Percentiles rank a stretch among this genome's conserved stretches.
These are phyloP conservation scores for Lathyrus sativus DNA, from an alignment of 306 rosid genomes.

Conservation along the genomic window DNA sequence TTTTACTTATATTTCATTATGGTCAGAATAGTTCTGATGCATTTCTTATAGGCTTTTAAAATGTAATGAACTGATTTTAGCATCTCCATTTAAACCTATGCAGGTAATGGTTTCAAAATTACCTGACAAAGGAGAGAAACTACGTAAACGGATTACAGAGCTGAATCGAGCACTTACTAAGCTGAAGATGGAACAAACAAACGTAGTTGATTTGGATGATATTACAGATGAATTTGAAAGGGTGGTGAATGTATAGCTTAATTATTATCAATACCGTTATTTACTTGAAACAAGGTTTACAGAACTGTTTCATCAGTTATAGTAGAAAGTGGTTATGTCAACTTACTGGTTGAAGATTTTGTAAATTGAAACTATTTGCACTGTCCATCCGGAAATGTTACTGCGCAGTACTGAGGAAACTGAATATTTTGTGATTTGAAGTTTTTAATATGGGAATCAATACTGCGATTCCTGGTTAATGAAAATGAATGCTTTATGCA, in stretches of 20 bases:
- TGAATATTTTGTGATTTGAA: too few species aligned
- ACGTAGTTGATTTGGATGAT: slow-evolving; percentile 57
- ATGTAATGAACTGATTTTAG: slow-evolving; percentile 12
- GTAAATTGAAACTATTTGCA: neutral
- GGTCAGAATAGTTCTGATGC: slow-evolving; percentile 1
- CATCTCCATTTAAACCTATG: slow-evolving; percentile 18
- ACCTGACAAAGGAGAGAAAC: slow-evolving; percentile 77
- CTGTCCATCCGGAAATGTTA: neutral
- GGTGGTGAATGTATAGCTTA: slow-evolving; percentile 67
- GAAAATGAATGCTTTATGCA: neutral
- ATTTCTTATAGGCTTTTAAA: neutral
- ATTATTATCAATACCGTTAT: slow-evolving; percentile 4
- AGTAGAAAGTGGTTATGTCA: slow-evolving; percentile 8
- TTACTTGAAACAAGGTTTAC: neutral
- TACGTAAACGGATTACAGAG: slow-evolving; percentile 52
- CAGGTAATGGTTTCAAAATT: slow-evolving; percentile 71
- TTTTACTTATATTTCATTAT: too few species aligned
- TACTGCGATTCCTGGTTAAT: neutral
- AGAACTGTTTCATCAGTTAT: neutral
- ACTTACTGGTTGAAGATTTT: slow-evolving; percentile 5
- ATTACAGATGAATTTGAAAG: slow-evolving; percentile 51
- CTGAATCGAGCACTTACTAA: slow-evolving; percentile 54
- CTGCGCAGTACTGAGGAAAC: too few species aligned
- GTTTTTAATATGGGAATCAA: neutral
- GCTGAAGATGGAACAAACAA: slow-evolving; percentile 40